Evolutionary conservation across 108 stramenopile genomes (phyloP).

Genomic region (Mediolabrus comicus): DNA sequence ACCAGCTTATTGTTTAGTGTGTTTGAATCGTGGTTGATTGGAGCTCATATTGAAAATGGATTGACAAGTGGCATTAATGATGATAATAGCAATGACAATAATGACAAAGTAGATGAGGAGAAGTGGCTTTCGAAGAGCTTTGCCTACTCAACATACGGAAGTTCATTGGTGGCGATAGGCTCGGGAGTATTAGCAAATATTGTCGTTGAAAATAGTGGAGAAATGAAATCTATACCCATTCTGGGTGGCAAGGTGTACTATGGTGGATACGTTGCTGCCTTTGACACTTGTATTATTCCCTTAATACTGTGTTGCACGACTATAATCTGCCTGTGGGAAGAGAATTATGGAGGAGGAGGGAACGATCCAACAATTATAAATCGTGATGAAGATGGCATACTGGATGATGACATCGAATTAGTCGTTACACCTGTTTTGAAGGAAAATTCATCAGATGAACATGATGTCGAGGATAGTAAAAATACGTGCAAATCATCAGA

Average conservation of each 20-base stretch:
- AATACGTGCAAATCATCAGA: neutral
- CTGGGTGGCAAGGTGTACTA: conserved; percentile 34
- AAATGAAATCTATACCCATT: conserved; percentile 24
- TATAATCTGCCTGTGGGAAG: conserved; percentile 78
- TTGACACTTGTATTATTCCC: conserved; percentile 85
- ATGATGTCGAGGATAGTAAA: conserved; percentile 5
- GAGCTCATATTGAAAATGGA: conserved; percentile 39
- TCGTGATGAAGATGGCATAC: neutral
- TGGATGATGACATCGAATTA: neutral
- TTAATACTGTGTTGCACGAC: conserved; percentile 67
- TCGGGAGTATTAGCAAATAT: conserved; percentile 87
- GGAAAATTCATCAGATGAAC: conserved; percentile 18
- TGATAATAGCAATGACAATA: neutral
- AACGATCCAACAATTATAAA: neutral
- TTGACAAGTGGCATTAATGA: neutral
- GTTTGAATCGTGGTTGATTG: conserved; percentile 69
- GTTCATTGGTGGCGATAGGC: conserved; percentile 88
- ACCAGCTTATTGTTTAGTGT: conserved; percentile 54
- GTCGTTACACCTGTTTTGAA: conserved; percentile 5
- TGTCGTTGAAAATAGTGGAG: conserved; percentile 42
- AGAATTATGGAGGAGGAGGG: conserved; percentile 91
- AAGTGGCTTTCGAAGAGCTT: conserved; percentile 81
- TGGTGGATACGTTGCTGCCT: conserved; percentile 91
- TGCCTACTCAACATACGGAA: conserved; percentile 83
- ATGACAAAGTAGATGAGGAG: conserved; percentile 16